Percentiles rank a stretch among this genome's conserved stretches.
Conservation (phyloP, 345 rosid species). For the Brassica carinata region DNA sequence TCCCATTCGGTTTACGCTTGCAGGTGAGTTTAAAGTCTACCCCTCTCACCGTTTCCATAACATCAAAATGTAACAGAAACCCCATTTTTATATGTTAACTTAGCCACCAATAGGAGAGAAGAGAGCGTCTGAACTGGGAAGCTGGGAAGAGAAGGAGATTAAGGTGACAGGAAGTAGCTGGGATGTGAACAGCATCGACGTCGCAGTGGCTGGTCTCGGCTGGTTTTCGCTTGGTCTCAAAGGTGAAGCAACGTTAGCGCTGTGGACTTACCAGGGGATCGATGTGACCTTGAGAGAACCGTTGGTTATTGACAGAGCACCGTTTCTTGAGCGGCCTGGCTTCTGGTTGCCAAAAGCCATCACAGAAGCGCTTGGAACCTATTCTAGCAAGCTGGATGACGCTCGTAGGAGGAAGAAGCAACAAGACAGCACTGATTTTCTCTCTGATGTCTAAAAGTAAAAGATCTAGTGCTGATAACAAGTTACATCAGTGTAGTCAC, state of each 20-base stretch:
- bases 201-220: slow-evolving; percentile 82
- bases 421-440: slow-evolving; percentile 46
- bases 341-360: slow-evolving; percentile 79
- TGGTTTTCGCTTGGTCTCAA: slow-evolving; percentile 91
- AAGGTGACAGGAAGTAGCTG: slow-evolving; percentile 77
- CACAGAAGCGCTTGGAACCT: slow-evolving; percentile 65
- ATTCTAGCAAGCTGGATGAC: slow-evolving; percentile 55
- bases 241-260: slow-evolving; percentile 73
- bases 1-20: slow-evolving; percentile 69
- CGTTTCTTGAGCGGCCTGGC: slow-evolving; percentile 79
- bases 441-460: slow-evolving; percentile 33
- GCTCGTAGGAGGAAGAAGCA: slow-evolving; percentile 53
- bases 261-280: slow-evolving; percentile 67
- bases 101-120: slow-evolving; percentile 82
- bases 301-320: slow-evolving; percentile 76
- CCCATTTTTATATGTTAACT: not conserved
- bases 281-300: slow-evolving; percentile 81
- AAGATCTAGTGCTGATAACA: not conserved
- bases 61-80: not conserved
- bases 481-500: not conserved
- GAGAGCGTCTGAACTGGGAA: slow-evolving; percentile 57
- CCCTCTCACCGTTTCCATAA: not conserved
- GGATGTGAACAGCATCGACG: slow-evolving; percentile 84
- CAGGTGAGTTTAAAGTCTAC: slow-evolving; percentile 51
- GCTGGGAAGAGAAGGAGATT: slow-evolving; percentile 76